phyloP scores from a whole-genome alignment of 768 basidiomycete genomes.

The Hypsizygus marmoreus region DNA sequence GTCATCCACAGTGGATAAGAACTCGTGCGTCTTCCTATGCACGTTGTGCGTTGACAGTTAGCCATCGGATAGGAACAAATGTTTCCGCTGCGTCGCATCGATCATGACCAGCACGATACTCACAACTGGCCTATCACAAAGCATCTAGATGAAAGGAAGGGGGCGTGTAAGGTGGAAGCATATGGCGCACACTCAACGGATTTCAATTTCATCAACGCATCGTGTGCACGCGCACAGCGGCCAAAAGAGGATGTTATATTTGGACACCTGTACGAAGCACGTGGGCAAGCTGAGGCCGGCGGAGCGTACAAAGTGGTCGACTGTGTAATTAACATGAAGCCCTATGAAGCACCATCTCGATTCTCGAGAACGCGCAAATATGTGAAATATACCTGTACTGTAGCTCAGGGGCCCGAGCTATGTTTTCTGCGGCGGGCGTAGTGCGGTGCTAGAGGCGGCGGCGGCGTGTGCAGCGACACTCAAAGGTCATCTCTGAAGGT shows the following conservation, averaged over 20 bases:
- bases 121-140: conserved; percentile 2
- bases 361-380: no score
- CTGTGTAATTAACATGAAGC: no score
- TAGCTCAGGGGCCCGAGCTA: no score
- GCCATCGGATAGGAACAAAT: not conserved
- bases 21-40: conserved; percentile 6
- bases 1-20: conserved; percentile 4
- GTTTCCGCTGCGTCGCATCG: not conserved
- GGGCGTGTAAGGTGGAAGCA: conserved; percentile 1
- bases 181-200: conserved; percentile 1
- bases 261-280: not conserved
- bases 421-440: no score
- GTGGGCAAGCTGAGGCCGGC: no score
- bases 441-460: no score
- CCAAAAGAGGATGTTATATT: conserved; percentile 3
- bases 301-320: no score
- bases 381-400: no score
- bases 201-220: not conserved
- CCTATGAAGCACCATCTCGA: no score
- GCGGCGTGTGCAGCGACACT: no score
- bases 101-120: not conserved
- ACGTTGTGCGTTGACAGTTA: conserved; percentile 5
- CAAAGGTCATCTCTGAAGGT: no score
- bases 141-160: conserved; percentile 2
- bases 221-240: not conserved